Conservation (phyloP, 108 stramenopile genomes). For the Aurantiochytrium sp. region DNA sequence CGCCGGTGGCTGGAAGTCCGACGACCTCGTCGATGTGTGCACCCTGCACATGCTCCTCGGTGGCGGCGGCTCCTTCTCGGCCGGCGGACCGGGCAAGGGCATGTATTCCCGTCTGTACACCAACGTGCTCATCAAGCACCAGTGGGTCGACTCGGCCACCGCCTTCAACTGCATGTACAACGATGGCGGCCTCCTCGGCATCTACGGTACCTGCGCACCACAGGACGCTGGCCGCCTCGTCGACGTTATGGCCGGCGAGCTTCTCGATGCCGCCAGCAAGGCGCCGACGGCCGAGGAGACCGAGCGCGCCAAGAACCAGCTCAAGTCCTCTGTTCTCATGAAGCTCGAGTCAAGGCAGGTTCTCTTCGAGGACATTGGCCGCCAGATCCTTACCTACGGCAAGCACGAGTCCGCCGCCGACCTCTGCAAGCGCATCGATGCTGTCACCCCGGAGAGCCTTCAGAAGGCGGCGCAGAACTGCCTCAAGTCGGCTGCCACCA, state of each 20-base stretch:
- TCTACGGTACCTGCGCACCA: slow-evolving; percentile 68
- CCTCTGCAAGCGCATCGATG: slow-evolving; percentile 83
- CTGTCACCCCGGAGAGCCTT: slow-evolving; percentile 80
- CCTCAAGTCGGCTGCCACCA: slow-evolving; percentile 40
- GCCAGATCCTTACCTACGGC: slow-evolving; percentile 90
- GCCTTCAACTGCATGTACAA: slow-evolving; percentile 81
- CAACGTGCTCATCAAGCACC: slow-evolving; percentile 75
- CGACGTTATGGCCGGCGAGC: slow-evolving; percentile 69
- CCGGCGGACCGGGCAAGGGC: slow-evolving; percentile 98
- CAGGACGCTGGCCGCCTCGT: slow-evolving; percentile 58
- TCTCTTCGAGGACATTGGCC: slow-evolving; percentile 91
- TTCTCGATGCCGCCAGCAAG: slow-evolving; percentile 63
- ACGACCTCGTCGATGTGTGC: slow-evolving; percentile 66
- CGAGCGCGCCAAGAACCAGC: slow-evolving; percentile 89
- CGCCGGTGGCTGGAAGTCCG: slow-evolving; percentile 80
- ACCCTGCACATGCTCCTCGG: slow-evolving; percentile 93
- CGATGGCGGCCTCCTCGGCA: slow-evolving; percentile 84
- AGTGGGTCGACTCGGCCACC: slow-evolving; percentile 89
- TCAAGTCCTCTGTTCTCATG: slow-evolving; percentile 91
- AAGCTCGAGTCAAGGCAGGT: slow-evolving; percentile 89
- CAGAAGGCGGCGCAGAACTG: slow-evolving; percentile 66
- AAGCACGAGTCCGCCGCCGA: slow-evolving; percentile 70
- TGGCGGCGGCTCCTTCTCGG: slow-evolving; percentile 75
- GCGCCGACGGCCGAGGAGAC: slow-evolving; percentile 76
- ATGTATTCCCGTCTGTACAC: slow-evolving; percentile 96